phyloP scores from a whole-genome alignment of 495 filamentous ascomycete species.

The Xylaria curta region DNA sequence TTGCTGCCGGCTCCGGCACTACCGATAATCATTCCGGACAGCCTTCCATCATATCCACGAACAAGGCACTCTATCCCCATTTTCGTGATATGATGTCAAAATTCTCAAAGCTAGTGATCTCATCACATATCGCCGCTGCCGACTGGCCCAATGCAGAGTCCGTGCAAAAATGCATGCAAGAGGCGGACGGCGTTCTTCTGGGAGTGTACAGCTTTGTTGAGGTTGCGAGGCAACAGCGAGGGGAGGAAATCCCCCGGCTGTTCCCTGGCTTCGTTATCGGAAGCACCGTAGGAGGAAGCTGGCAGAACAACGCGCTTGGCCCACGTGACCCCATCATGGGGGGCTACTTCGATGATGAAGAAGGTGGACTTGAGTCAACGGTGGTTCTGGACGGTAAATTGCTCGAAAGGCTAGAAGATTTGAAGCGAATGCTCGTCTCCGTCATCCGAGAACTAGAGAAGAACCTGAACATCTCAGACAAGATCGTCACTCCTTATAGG shows the following conservation, averaged over 20 bases:
- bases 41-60: slow-evolving; percentile 97
- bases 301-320: slow-evolving; percentile 88
- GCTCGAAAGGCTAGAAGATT: slow-evolving; percentile 82
- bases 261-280: slow-evolving; percentile 90
- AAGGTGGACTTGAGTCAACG: slow-evolving; percentile 74
- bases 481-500: slow-evolving; percentile 71
- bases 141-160: slow-evolving; percentile 91
- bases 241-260: slow-evolving; percentile 86
- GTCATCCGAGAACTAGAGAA: slow-evolving; percentile 87
- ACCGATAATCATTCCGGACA: slow-evolving; percentile 99
- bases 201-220: slow-evolving; percentile 96
- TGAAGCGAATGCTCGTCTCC: slow-evolving; percentile 77
- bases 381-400: slow-evolving; percentile 74
- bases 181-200: slow-evolving; percentile 92
- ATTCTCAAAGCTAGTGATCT: slow-evolving; percentile 96
- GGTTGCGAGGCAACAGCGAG: slow-evolving; percentile 87
- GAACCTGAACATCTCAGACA: slow-evolving; percentile 74
- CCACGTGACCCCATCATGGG: slow-evolving; percentile 70
- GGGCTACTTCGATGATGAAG: slow-evolving; percentile 86
- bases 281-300: slow-evolving; percentile 81
- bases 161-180: slow-evolving; percentile 89
- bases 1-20: slow-evolving; percentile 92
- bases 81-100: slow-evolving; percentile 99
- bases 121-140: slow-evolving; percentile 95
- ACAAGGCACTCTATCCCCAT: slow-evolving; percentile 94